Evolutionary conservation across 108 stramenopile genomes (phyloP).

Genomic region (Fistulifera pelliculosa): DNA sequence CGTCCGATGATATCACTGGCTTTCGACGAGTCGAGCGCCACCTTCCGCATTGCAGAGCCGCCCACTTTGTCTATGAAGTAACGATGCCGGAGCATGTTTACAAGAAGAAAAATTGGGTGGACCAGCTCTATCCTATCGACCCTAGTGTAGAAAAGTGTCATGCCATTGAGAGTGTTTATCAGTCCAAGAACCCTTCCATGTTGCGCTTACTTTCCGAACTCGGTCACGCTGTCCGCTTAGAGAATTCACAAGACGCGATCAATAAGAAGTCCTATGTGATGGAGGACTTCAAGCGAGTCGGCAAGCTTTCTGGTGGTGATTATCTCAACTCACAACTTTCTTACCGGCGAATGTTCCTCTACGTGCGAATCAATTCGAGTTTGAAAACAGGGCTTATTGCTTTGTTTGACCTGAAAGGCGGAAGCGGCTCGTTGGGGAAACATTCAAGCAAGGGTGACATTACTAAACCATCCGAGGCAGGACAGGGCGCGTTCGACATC

Average conservation of each 20-base stretch:
- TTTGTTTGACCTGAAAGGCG: slow-evolving; percentile 49
- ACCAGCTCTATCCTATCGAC: slow-evolving; percentile 29
- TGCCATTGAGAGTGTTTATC: slow-evolving; percentile 8
- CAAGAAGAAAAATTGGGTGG: slow-evolving; percentile 50
- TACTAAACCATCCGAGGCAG: slow-evolving; percentile 31
- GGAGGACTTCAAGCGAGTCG: slow-evolving; percentile 48
- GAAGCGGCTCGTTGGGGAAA: slow-evolving; percentile 29
- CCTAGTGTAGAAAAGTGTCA: slow-evolving; percentile 25
- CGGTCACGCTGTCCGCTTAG: no score
- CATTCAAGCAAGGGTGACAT: slow-evolving; percentile 21
- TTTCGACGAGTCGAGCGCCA: slow-evolving; percentile 69
- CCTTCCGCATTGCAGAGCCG: slow-evolving; percentile 77
- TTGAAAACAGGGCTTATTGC: slow-evolving; percentile 67
- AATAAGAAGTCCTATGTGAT: slow-evolving; percentile 37
- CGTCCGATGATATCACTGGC: slow-evolving; percentile 16
- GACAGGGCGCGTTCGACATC: slow-evolving; percentile 31
- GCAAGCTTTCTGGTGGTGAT: slow-evolving; percentile 45
- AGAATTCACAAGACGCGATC: neutral
- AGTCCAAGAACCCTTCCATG: slow-evolving; percentile 5
- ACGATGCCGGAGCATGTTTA: slow-evolving; percentile 75
- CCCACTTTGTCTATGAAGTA: slow-evolving; percentile 79
- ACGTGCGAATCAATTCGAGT: slow-evolving; percentile 55
- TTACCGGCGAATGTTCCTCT: slow-evolving; percentile 76
- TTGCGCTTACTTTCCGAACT: no score
- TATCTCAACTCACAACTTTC: slow-evolving; percentile 52